Evolutionary conservation across 306 rosid genomes (phyloP).

Genomic region (Castanospermum australe): DNA sequence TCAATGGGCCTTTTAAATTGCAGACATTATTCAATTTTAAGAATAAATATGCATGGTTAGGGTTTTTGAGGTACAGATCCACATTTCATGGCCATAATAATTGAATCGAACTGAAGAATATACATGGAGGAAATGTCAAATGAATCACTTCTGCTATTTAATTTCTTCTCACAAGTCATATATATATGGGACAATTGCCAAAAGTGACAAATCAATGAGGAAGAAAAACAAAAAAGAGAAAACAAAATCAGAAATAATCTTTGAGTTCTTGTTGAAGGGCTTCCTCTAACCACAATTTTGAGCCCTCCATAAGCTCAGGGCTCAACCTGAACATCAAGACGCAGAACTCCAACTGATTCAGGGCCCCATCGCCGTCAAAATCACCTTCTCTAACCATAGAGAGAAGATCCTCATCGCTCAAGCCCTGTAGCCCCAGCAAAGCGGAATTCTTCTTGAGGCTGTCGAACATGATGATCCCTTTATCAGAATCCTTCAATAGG

Average conservation of each 20-base stretch:
- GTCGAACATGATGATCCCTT: conserved; percentile 65
- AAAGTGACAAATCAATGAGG: not conserved
- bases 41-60: too few species aligned
- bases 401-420: conserved; percentile 60
- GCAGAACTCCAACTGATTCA: conserved; percentile 75
- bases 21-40: too few species aligned
- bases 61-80: too few species aligned
- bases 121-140: not conserved
- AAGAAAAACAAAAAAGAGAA: not conserved
- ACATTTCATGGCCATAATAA: too few species aligned
- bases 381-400: conserved; percentile 66
- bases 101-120: too few species aligned
- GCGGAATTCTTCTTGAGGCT: conserved; percentile 65
- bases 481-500: conserved; percentile 54
- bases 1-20: too few species aligned
- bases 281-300: conserved; percentile 51
- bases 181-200: not conserved
- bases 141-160: not conserved
- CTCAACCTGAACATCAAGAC: conserved; percentile 80
- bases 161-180: conserved; percentile 3
- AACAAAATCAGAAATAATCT: not conserved
- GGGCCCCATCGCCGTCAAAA: conserved; percentile 71
- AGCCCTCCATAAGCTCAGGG: conserved; percentile 73
- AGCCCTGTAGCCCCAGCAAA: conserved; percentile 50
- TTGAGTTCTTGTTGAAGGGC: conserved; percentile 39